Conservation (phyloP, 345 rosid species). For the Acer saccharum region DNA sequence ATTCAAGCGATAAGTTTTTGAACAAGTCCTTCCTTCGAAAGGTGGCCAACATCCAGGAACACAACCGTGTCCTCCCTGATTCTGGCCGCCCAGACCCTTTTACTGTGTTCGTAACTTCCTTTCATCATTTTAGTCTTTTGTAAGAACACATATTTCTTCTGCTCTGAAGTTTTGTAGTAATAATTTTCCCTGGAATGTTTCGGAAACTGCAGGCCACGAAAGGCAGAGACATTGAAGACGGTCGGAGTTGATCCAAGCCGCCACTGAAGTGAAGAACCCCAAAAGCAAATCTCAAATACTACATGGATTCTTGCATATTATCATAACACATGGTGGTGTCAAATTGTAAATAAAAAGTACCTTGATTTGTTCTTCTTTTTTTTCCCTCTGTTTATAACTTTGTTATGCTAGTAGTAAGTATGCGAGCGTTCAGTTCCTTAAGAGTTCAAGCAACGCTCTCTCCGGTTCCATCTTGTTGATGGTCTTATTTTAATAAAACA, state of each 20-base stretch:
- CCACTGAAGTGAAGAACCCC: slow-evolving; percentile 17
- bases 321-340: neutral
- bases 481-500: slow-evolving; percentile 5
- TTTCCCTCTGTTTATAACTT: neutral
- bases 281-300: neutral
- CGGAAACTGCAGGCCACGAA: slow-evolving; percentile 29
- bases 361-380: neutral
- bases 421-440: neutral
- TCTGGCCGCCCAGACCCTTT: slow-evolving; percentile 37
- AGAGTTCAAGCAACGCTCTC: neutral
- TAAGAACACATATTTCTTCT: too few relatives aligned
- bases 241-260: slow-evolving; percentile 44
- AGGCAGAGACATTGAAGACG: slow-evolving; percentile 42
- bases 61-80: slow-evolving; percentile 25
- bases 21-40: slow-evolving; percentile 54
- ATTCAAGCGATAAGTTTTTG: slow-evolving; percentile 36
- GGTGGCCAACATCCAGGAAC: slow-evolving; percentile 52
- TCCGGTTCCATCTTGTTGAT: neutral
- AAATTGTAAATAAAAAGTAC: neutral
- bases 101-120: slow-evolving; percentile 27
- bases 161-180: neutral
- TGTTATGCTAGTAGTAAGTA: neutral
- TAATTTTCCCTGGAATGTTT: neutral
- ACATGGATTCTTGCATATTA: neutral
- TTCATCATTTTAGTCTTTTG: neutral